phyloP scores from a whole-genome alignment of 176 grass and related monocot genomes.

The Oryza glaberrima region DNA sequence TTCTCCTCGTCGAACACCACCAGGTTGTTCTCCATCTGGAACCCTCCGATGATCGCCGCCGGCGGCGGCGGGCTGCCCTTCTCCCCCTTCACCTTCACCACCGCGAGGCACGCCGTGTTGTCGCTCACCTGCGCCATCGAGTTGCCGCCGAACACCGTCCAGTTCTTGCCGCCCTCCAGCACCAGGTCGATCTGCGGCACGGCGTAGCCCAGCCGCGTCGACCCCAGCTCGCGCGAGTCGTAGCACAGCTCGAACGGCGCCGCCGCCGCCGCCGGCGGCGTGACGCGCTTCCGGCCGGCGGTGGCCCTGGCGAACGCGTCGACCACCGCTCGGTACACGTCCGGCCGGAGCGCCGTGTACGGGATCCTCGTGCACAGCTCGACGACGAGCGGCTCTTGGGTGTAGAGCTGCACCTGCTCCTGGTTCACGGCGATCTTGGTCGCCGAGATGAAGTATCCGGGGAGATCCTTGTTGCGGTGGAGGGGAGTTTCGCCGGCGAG shows the following conservation, averaged over 20 bases:
- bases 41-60: conserved; percentile 54
- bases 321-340: conserved; percentile 52
- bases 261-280: conserved; percentile 17
- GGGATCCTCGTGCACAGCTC: conserved; percentile 34
- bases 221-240: conserved; percentile 34
- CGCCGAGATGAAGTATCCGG: conserved; percentile 48
- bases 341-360: conserved; percentile 44
- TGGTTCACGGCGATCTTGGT: conserved; percentile 45
- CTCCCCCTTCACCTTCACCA: conserved; percentile 36
- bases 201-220: conserved; percentile 48
- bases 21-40: conserved; percentile 75
- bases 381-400: not conserved
- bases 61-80: conserved; percentile 27
- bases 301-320: conserved; percentile 37
- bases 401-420: not conserved
- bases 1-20: conserved; percentile 59
- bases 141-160: conserved; percentile 59
- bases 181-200: conserved; percentile 50
- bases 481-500: conserved; percentile 39
- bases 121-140: conserved; percentile 48
- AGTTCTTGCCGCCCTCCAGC: conserved; percentile 50
- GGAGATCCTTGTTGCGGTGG: not conserved
- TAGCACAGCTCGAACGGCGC: conserved; percentile 61
- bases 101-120: conserved; percentile 49
- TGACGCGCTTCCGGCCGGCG: not conserved